Base-by-base conservation (phyloP, 257 asterid species). In the Scutellaria minor region DNA sequence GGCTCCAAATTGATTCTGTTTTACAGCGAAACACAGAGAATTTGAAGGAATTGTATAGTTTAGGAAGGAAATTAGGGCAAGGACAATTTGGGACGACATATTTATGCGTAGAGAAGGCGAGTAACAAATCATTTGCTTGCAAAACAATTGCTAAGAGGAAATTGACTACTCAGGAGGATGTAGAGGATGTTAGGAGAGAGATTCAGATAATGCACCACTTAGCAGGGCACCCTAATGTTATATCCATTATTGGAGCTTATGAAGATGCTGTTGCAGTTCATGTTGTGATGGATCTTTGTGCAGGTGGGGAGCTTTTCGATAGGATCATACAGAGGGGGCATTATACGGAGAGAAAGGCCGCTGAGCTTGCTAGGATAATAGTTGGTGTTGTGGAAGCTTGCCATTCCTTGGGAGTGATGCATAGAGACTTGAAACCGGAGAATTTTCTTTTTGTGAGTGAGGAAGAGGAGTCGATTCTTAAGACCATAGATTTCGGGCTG, bases 201-300 rank as follows among this genome's bases (percentile, higher is more conserved):
- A 83, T 83, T 14, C 85, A 83, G 85, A 83, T 83, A 75, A 72
- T 83, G 88, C 88, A 83, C 73, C 88, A 83, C 71, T 22, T 83
- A 53, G 79, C 85, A 18, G 88, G 85, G 12, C 85, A 83, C 55
- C 85, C 82, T 7, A 83, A 83, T 64, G 79, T 83, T 45, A 81
- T 83, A 63, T 78, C 85, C 6, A 83, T 83, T 42, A 80, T 80
- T 48, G 85, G 78, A 22, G 85, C 88, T 10, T 83, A 80, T 9
- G 88, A 83, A 76, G 88, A 80, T 78, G 80, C 77, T 7, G 80
- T 78, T 42, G 81, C 85, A 4, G 85, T 83, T 72, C 85, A 83
- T 46, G 83, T 83, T 52, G 79, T 78, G 63, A 83, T 83, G 87
- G 87, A 83, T 68, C 81, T 83, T 22, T 83, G 87, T 72, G 68